Evolutionary conservation across 495 filamentous ascomycete genomes (phyloP), one percentile per base, ranked within the genome.

Genomic region (Parachaetomium inaequale): DNA sequence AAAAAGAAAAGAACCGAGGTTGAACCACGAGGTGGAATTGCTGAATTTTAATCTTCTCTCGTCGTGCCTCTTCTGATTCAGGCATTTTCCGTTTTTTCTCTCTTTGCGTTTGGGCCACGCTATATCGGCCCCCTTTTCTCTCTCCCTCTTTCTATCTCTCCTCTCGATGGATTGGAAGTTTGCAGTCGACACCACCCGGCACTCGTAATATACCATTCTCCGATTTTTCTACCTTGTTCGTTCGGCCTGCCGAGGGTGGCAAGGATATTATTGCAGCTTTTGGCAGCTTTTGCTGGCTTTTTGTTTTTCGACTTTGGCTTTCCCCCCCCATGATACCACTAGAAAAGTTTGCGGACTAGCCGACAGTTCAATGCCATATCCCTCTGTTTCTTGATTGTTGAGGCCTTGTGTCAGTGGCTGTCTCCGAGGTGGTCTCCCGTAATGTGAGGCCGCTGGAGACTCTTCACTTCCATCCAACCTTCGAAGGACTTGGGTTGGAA

Each of bases 281-380:
- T 42, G 15, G 11, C 23, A 38, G 51, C 51, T 38, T 25, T 25
- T 25, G n/a, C 10, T 11, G 28, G 19, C 42, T 11, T 52, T 52
- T 36, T 38, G 32, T 45, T 26, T 50, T 58, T 64, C 10, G 54
- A 57, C 43, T 45, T 63, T 58, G 61, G 47, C 62, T 53, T 52
- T 42, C 46, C 54, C 58, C 54, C 58, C 59, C 59, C 29, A 70
- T 65, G 65, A 70, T 67, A 67, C 67, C 65, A 70, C 53, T 65
- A 55, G 59, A 61, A 65, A 61, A 55, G 34, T 58, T 62, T 69
- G 60, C 58, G 58, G 53, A 32, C 19, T 59, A 59, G 57, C 57
- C 32, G 56, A 29, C 43, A 51, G 19, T 28, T 23, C 38, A 61
- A 61, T 54, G 36, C 2, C 53, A 54, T 28, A 46, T 19, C 34